Evolutionary conservation across 2,329 filamentous ascomycete genomes (phyloP).

Genomic region (Aspergillus flavus): DNA sequence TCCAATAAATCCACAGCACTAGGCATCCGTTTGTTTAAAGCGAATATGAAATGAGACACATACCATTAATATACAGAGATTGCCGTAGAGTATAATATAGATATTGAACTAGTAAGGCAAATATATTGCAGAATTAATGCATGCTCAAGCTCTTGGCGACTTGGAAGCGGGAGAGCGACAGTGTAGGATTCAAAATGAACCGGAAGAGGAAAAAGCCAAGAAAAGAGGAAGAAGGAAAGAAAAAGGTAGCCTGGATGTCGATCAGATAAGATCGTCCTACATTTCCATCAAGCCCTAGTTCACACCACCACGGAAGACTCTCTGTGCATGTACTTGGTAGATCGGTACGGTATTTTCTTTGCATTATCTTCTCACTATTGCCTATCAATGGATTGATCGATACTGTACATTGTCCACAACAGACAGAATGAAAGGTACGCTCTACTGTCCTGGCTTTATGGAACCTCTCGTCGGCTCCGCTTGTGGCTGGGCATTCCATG

Average conservation of each 20-base stretch:
- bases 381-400: background rate
- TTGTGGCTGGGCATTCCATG: background rate
- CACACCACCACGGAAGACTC: conserved; percentile 2
- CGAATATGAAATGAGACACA: background rate
- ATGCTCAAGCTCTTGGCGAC: background rate
- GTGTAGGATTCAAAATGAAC: background rate
- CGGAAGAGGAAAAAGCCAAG: background rate
- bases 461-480: background rate
- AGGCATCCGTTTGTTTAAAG: background rate
- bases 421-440: background rate
- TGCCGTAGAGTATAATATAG: background rate
- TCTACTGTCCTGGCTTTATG: no score
- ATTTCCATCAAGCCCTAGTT: background rate
- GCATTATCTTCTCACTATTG: background rate
- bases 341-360: background rate
- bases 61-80: background rate
- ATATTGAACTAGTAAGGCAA: background rate
- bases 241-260: background rate
- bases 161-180: background rate
- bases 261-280: background rate
- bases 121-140: background rate
- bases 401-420: background rate
- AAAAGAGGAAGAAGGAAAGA: background rate
- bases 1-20: background rate
- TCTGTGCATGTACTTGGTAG: background rate